Base-by-base conservation (phyloP, 1,139 yeast species). In the Pichia kudriavzevii region DNA sequence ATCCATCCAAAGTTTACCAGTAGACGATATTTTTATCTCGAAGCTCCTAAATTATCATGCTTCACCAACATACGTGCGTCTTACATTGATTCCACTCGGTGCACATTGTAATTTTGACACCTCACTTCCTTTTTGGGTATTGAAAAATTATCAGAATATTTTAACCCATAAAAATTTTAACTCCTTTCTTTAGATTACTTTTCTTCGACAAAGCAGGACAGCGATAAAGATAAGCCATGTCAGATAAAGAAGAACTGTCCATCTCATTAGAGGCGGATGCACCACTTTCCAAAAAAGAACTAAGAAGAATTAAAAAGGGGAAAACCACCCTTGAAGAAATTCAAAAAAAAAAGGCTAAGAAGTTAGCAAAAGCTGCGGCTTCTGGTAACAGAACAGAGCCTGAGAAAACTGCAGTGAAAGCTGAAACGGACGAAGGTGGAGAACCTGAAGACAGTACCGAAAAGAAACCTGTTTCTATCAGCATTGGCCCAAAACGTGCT, bases 201-300 rank as follows among this genome's bases (percentile, higher is more conserved):
- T n/a, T n/a, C n/a, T n/a, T n/a, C n/a, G n/a, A n/a, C n/a, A n/a
- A n/a, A n/a, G n/a, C n/a, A n/a, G n/a, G n/a, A n/a, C n/a, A n/a
- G n/a, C n/a, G n/a, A n/a, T n/a, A n/a, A n/a, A n/a, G n/a, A n/a
- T n/a, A n/a, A n/a, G 49, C 14, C 2, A 36, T 20, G 54, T 52
- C 32, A 2, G 24, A 31, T 15, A 28, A 50, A 10, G 77, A 69
- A 24, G 94, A 85, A 55, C 68, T 91, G 30, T 94, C 81, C 52
- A 84, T 91, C 45, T 91, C 87, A 53, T 65, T 91, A 39, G 64
- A 69, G 20, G 82, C 77, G 30, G 78, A 85, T 4, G 73, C 81
- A 7, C 97, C 98, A 1, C 65, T 88, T 35, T 87, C 96, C 13
- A 87, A 84, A 60, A 91, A 91, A 55, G 95, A 91, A 60, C 79